These are phyloP conservation scores for Viola pubescens DNA, from an alignment of 441 rosid genomes.

Conservation along the genomic window DNA sequence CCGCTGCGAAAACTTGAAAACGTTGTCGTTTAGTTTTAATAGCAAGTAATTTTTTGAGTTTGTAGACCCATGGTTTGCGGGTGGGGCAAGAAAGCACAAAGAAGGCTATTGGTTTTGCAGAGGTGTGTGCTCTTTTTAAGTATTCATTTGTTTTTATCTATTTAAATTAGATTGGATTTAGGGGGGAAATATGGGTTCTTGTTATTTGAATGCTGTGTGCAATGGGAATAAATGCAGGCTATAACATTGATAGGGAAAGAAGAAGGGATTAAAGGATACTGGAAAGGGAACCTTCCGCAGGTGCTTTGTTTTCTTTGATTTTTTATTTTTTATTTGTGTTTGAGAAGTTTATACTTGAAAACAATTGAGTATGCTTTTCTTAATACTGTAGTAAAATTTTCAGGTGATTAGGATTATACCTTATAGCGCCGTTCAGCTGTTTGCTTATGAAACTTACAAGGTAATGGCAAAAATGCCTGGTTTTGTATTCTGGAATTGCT, in stretches of 20 bases:
- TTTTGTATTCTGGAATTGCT: conserved; percentile 1
- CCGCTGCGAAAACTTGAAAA: not conserved
- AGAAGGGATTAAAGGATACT: conserved; percentile 87
- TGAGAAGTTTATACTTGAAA: not conserved
- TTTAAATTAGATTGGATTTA: conserved; percentile 2
- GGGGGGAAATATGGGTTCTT: not conserved
- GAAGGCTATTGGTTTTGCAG: conserved; percentile 81
- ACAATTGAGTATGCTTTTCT: conserved; percentile 14
- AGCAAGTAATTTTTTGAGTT: not conserved
- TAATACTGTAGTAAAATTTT: conserved; percentile 15
- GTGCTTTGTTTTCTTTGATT: conserved; percentile 25
- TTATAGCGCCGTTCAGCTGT: conserved; percentile 92
- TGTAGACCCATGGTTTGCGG: conserved; percentile 81
- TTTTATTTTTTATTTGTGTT: conserved; percentile 1
- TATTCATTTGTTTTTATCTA: not conserved
- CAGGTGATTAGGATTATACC: conserved; percentile 91
- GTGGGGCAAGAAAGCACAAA: conserved; percentile 72
- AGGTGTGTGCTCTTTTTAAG: conserved; percentile 38
- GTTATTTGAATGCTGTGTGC: conserved; percentile 3
- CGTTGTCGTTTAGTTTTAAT: conserved; percentile 1
- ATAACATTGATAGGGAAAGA: conserved; percentile 64
- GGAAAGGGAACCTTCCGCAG: conserved; percentile 99
- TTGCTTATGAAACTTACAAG: conserved; percentile 91
- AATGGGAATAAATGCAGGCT: conserved; percentile 47
- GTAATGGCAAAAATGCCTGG: conserved; percentile 22